Evolutionary conservation across 2,329 filamentous ascomycete species (phyloP), one percentile per base, ranked within the genome.

Genomic region (Triangularia verruculosa): DNA sequence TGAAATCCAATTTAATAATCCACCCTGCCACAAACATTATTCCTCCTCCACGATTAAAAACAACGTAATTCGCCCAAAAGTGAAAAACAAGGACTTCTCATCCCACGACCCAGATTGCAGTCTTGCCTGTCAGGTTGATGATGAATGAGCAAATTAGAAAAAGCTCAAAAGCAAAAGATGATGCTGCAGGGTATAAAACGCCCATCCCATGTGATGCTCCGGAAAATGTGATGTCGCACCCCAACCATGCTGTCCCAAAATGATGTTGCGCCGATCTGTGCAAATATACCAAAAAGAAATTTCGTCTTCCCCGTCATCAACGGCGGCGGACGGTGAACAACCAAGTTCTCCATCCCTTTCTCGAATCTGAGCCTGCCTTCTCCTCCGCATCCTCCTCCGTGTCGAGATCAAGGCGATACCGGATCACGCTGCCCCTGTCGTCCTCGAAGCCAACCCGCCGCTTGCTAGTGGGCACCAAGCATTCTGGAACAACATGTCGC

Each of bases 381-480:
- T 73, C 68, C 30, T 55, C 71, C 24, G 56, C 62, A 15, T 59
- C 61, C 52, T 75, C 70, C 34, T 78, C 78, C 15, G 81, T 80
- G 34, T 86, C 83, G 2, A 89, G 76, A 43, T 85, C 82, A 3
- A 89, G 77, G 4, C 86, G 78, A 72, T 89, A 89, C 15, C 86
- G 79, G 15, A 86, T 79, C 64, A 89, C 86, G 63, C 86, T 89
- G 20, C 86, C 86, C 1, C 80, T 77, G 72, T 89, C 86, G 69
- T 87, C 85, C 68, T 87, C 85, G 64, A 88, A 88, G 1, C 79
- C 77, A 12, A 86, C 73, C 57, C 82, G 80, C 47, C 82, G 76
- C 57, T 77, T 78, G 32, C 78, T 77, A 57, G 77, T 78, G 12
- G 85, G 82, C 1, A 85, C 75, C 62, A 89, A 83, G 73, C 86